Evolutionary conservation across 495 filamentous ascomycete species (phyloP).

Genomic region (Lophiotrema nucula): DNA sequence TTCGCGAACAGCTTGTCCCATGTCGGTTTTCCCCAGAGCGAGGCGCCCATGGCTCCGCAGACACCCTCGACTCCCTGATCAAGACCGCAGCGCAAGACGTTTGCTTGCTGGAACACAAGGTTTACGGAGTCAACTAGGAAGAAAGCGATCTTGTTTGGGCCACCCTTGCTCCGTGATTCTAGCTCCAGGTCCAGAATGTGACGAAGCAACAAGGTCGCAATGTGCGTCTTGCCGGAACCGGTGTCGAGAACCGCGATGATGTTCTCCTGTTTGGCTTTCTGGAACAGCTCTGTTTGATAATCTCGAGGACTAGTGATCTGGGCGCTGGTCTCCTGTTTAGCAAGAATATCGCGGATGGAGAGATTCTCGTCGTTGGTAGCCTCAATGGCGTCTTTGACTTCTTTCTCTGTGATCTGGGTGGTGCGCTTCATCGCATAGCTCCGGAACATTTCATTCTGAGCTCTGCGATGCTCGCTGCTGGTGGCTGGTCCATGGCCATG

Average conservation of each 20-base stretch:
- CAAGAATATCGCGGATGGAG: slow-evolving; percentile 44
- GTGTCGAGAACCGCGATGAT: slow-evolving; percentile 96
- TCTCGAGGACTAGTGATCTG: slow-evolving; percentile 77
- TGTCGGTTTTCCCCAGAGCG: slow-evolving; percentile 62
- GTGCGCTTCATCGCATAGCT: slow-evolving; percentile 46
- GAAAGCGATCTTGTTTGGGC: slow-evolving; percentile 66
- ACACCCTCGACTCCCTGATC: slow-evolving; percentile 76
- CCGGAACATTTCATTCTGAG: slow-evolving; percentile 41
- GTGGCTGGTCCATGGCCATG: slow-evolving; percentile 17
- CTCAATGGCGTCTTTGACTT: slow-evolving; percentile 33
- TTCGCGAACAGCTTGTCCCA: slow-evolving; percentile 69
- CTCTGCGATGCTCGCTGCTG: slow-evolving; percentile 14
- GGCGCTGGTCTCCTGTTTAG: slow-evolving; percentile 42
- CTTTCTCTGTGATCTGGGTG: slow-evolving; percentile 38
- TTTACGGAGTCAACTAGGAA: slow-evolving; percentile 90
- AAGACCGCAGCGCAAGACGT: slow-evolving; percentile 79
- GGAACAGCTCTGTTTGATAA: slow-evolving; percentile 91
- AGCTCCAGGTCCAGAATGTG: slow-evolving; percentile 78
- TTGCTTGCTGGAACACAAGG: slow-evolving; percentile 85
- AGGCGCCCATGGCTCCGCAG: slow-evolving; percentile 69
- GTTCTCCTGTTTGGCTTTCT: slow-evolving; percentile 81
- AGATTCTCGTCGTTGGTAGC: slow-evolving; percentile 44
- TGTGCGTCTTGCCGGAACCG: slow-evolving; percentile 94
- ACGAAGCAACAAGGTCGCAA: slow-evolving; percentile 82
- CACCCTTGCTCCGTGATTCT: slow-evolving; percentile 61